A percentile compares a stretch with the other conserved stretches of the same genome.
These are phyloP conservation scores for Cinnamomum chago DNA, from an alignment of 164 flowering plant genomes.

Conservation along the genomic window DNA sequence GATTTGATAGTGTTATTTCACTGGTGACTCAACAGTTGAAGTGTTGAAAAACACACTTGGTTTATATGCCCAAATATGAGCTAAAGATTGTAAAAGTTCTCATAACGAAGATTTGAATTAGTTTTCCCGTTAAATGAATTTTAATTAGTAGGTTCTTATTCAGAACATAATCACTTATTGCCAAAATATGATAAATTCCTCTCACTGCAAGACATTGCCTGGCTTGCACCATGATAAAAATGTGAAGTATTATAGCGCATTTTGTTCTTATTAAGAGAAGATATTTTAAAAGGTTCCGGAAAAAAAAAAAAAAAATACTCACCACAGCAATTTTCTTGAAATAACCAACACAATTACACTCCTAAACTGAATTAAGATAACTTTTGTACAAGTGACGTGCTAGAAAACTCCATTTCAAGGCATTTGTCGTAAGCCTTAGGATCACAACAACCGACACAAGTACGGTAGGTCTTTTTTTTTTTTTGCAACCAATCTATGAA, in stretches of 20 bases:
- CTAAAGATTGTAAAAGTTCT: neutral
- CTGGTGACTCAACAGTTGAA: too few relatives aligned
- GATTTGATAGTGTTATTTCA: too few relatives aligned
- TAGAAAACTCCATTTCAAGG: conserved; percentile 39
- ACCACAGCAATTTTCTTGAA: neutral
- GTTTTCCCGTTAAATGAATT: too few relatives aligned
- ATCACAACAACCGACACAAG: conserved; percentile 47
- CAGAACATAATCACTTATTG: conserved; percentile 16
- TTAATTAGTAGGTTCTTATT: neutral
- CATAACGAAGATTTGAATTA: neutral
- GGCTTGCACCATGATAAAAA: conserved; percentile 28
- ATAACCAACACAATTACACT: neutral
- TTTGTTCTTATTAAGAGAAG: neutral
- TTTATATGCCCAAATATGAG: neutral
- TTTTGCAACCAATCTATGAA: conserved; percentile 40
- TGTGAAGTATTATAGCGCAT: neutral
- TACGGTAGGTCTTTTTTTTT: conserved; percentile 42
- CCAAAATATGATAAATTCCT: conserved; percentile 43
- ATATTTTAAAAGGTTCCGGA: neutral
- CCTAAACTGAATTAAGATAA: conserved; percentile 3
- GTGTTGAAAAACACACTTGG: too few relatives aligned
- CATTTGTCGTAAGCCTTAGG: conserved; percentile 29
- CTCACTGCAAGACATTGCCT: conserved; percentile 45
- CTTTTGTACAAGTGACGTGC: conserved; percentile 33
- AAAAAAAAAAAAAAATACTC: neutral